Conservation (phyloP, 345 rosid species). For the Hypericum androsaemum region DNA sequence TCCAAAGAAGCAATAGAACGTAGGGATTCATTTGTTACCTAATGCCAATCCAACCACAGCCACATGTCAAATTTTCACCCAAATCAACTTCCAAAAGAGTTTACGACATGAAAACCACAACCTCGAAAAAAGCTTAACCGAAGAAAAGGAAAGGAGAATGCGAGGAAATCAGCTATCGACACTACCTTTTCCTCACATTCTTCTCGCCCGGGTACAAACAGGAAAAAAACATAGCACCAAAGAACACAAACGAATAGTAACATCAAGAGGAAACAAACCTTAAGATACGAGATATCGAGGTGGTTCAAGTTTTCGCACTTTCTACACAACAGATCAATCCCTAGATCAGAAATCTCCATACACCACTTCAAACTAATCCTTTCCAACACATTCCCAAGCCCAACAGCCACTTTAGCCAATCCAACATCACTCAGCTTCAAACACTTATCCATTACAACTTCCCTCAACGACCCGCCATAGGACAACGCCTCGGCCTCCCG, state of each 20-base stretch:
- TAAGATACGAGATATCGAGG: slow-evolving; percentile 77
- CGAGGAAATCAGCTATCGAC: neutral
- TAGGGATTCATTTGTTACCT: slow-evolving; percentile 70
- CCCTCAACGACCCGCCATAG: slow-evolving; percentile 44
- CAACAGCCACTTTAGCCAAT: slow-evolving; percentile 65
- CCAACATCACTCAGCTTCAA: slow-evolving; percentile 76
- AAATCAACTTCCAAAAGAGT: too few relatives aligned
- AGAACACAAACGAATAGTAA: neutral
- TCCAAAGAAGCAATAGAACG: slow-evolving; percentile 48
- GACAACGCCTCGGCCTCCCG: slow-evolving; percentile 83
- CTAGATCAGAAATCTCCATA: slow-evolving; percentile 75
- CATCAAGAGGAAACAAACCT: slow-evolving; percentile 33
- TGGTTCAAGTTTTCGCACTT: slow-evolving; percentile 49
- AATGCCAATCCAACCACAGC: slow-evolving; percentile 16
- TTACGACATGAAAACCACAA: too few relatives aligned
- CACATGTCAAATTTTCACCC: too few relatives aligned
- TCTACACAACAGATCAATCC: slow-evolving; percentile 76
- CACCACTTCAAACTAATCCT: slow-evolving; percentile 91
- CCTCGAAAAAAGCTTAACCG: too few relatives aligned
- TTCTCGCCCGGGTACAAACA: slow-evolving; percentile 6
- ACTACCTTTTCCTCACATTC: slow-evolving; percentile 8
- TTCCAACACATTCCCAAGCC: slow-evolving; percentile 44
- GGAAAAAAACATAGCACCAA: neutral
- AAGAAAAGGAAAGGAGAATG: too few relatives aligned
- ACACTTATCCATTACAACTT: slow-evolving; percentile 74